These are phyloP conservation scores for Plasmodium vinckei DNA, from an alignment of 169 alveolate species.

Conservation along the genomic window DNA sequence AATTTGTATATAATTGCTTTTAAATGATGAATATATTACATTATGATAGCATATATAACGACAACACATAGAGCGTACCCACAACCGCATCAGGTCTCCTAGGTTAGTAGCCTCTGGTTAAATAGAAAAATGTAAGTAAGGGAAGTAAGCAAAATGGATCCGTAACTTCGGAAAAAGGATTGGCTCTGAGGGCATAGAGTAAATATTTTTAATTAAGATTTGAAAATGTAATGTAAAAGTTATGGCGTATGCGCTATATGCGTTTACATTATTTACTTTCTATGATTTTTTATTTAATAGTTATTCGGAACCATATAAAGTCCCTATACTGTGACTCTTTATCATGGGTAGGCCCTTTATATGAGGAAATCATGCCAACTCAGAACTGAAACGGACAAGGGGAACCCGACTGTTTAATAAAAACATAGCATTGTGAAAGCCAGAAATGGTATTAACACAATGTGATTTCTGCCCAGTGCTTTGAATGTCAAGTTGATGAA, in stretches of 20 bases:
- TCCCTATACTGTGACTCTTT: no score
- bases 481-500: constrained; percentile 93
- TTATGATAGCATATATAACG: no score
- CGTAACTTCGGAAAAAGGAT: constrained; percentile 94
- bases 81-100: constrained; percentile 97
- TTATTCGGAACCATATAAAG: no score
- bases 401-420: constrained; percentile 94
- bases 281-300: no score
- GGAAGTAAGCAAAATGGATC: constrained; percentile 95
- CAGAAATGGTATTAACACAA: constrained; percentile 92
- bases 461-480: constrained; percentile 96
- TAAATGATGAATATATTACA: no score
- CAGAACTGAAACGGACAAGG: constrained; percentile 95
- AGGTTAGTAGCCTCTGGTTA: constrained; percentile 95
- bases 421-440: constrained; percentile 93
- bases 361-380: no score
- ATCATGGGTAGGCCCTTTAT: no score
- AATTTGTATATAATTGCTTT: constrained; percentile 76
- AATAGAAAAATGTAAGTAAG: constrained; percentile 92
- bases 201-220: not conserved
- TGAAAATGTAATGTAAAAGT: no score
- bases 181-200: constrained; percentile 93
- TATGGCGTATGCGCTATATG: no score
- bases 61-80: constrained; percentile 88
- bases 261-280: no score